Base-by-base conservation (phyloP, 768 basidiomycete species). In the Leucocoprinus leucothites region DNA sequence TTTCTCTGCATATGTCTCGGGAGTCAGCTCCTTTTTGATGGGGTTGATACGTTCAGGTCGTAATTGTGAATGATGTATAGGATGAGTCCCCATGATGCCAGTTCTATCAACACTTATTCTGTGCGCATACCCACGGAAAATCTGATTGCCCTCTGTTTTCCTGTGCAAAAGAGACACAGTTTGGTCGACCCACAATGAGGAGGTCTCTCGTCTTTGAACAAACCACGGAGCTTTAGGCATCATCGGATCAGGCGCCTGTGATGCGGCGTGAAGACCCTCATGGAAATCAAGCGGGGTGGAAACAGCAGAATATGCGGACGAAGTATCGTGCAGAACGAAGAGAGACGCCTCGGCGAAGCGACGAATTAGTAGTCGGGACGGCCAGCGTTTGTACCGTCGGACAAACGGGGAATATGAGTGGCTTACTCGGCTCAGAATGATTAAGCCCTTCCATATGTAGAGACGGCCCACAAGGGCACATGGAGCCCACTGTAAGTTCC, bases 301-400 rank as follows among this genome's bases (percentile, higher is more conserved):
- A 4, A 64, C 67, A 11, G 65, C 60, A 22, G 74, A 74, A 58
- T 75, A 73, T 13, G 72, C 60, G 38, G 72, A 74, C 9, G 61
- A 66, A 2, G 69, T 65, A 51, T 68, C 66, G 44, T 59, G 38
- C 9, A n/a, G 67, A 67, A 16, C 61, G 31, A 9, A 57, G 26
- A n/a, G 62, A 62, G 35, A 18, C 16, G n/a, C 48, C 48, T 49
- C 31, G 9, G 34, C 34, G 24, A 18, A 26, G 44, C 21, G 22
- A 45, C 19, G n/a, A n/a, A n/a, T n/a, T n/a, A n/a, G n/a, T n/a
- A n/a, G n/a, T n/a, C n/a, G n/a, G n/a, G n/a, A n/a, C n/a, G n/a
- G n/a, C n/a, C n/a, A n/a, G n/a, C n/a, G n/a, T n/a, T n/a, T n/a
- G n/a, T n/a, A n/a, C n/a, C n/a, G n/a, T n/a, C n/a, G n/a, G n/a